Evolutionary conservation across 164 flowering plant genomes (phyloP).

Genomic region (Nymphaea colorata): DNA sequence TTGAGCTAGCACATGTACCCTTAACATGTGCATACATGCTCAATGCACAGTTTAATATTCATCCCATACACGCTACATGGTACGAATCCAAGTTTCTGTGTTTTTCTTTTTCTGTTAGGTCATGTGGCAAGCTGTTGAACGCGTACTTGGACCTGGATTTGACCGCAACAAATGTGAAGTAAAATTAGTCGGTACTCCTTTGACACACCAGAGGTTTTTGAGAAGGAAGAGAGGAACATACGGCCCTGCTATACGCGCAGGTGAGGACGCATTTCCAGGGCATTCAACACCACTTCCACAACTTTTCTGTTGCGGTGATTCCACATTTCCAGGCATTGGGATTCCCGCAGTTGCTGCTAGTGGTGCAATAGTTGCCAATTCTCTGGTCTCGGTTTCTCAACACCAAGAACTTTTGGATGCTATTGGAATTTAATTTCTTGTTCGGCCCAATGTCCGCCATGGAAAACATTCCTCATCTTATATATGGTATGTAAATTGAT

Average conservation of each 20-base stretch:
- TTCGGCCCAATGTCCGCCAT: not conserved
- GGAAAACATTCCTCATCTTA: not conserved
- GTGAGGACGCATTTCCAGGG: conserved; percentile 70
- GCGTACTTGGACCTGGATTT: conserved; percentile 79
- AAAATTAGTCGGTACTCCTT: conserved; percentile 78
- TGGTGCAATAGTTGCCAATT: conserved; percentile 95
- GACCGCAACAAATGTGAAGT: conserved; percentile 82
- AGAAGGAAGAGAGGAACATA: conserved; percentile 86
- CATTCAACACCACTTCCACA: conserved; percentile 78
- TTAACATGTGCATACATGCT: too few relatives aligned
- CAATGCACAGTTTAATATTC: too few relatives aligned
- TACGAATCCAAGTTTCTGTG: too few relatives aligned
- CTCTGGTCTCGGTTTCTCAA: conserved; percentile 72
- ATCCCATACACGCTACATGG: too few relatives aligned
- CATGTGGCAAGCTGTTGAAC: conserved; percentile 92
- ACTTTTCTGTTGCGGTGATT: conserved; percentile 87
- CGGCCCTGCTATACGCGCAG: conserved; percentile 88
- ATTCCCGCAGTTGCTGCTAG: conserved; percentile 98
- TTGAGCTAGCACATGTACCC: too few relatives aligned
- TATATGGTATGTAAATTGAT: too few relatives aligned
- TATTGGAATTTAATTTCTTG: conserved; percentile 19
- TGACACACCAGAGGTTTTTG: conserved; percentile 83
- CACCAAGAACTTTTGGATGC: conserved; percentile 85
- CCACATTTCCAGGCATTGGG: conserved; percentile 95
- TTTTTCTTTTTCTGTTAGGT: conserved; percentile 21